A percentile compares a stretch with the other conserved stretches of the same genome.
Evolutionary conservation across 140 eudicot genomes (phyloP).

Genomic region (Anethum foeniculum): DNA sequence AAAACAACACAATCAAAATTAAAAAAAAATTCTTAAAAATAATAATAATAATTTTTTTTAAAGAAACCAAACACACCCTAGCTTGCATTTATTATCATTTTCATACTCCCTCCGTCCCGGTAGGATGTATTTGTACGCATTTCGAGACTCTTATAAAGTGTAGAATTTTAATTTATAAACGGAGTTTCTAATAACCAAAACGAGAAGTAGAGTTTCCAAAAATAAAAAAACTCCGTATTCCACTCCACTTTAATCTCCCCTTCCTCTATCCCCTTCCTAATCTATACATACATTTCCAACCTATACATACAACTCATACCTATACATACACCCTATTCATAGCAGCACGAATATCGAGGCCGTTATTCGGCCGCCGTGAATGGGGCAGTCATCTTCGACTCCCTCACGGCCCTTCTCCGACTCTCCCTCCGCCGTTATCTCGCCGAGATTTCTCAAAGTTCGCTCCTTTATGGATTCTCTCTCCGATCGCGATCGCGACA

Average conservation of each 20-base stretch:
- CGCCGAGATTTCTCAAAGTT: not conserved
- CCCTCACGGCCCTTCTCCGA: conserved; percentile 18
- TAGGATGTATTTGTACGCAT: too few relatives aligned
- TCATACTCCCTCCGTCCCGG: too few relatives aligned
- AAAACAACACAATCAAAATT: too few relatives aligned
- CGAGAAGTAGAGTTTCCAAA: not conserved
- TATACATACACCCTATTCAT: not conserved
- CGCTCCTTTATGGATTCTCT: conserved; percentile 4
- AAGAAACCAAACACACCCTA: too few relatives aligned
- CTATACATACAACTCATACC: not conserved
- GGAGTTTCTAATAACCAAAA: not conserved
- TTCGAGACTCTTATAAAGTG: too few relatives aligned
- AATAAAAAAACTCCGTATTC: not conserved
- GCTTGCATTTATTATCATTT: too few relatives aligned
- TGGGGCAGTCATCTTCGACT: conserved; percentile 56
- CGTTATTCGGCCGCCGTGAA: conserved; percentile 36
- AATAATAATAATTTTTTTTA: too few relatives aligned
- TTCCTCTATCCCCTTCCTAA: not conserved
- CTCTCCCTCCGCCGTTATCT: conserved; percentile 24
- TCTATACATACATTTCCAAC: not conserved
- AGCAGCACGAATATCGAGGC: not conserved
- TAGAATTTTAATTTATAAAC: too few relatives aligned
- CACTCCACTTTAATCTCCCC: not conserved
- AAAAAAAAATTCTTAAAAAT: too few relatives aligned
- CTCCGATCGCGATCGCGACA: conserved; percentile 1